Percentiles rank a stretch among this genome's conserved stretches.
Conservation (phyloP, 148 eudicot genomes). For the Rhododendron simsii region DNA sequence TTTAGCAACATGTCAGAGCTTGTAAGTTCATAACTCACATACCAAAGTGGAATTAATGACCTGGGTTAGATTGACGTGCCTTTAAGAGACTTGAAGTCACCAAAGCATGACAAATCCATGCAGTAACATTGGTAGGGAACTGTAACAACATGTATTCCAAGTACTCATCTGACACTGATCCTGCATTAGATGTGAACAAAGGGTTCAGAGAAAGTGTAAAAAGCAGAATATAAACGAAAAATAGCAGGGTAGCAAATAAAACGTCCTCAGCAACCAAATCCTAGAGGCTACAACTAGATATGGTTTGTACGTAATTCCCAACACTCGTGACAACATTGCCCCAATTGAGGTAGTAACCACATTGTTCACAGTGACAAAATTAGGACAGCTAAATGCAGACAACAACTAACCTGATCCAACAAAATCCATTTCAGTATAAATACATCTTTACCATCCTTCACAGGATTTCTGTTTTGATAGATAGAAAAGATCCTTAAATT, state of each 20-base stretch:
- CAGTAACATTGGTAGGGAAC: conserved; percentile 94
- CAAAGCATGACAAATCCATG: conserved; percentile 90
- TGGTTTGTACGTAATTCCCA: background rate
- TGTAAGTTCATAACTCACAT: conserved; percentile 8
- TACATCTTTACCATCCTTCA: background rate
- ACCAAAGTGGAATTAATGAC: conserved; percentile 19
- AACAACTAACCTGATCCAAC: background rate
- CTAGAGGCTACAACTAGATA: background rate
- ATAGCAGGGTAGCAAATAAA: background rate
- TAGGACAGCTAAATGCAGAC: background rate
- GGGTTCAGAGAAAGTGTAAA: background rate
- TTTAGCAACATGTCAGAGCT: conserved; percentile 5
- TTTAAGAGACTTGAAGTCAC: conserved; percentile 95
- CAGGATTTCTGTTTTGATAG: background rate
- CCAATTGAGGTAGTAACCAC: background rate
- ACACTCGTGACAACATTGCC: background rate
- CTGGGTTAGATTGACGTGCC: conserved; percentile 60
- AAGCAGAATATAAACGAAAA: background rate
- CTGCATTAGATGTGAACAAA: conserved; percentile 38
- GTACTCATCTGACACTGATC: conserved; percentile 94
- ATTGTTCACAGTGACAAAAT: background rate
- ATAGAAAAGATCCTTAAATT: background rate
- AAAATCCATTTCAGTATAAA: background rate
- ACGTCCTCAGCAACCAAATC: background rate
- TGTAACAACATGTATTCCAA: conserved; percentile 93